phyloP scores from a whole-genome alignment of 495 filamentous ascomycete species.

The Letharia lupina region DNA sequence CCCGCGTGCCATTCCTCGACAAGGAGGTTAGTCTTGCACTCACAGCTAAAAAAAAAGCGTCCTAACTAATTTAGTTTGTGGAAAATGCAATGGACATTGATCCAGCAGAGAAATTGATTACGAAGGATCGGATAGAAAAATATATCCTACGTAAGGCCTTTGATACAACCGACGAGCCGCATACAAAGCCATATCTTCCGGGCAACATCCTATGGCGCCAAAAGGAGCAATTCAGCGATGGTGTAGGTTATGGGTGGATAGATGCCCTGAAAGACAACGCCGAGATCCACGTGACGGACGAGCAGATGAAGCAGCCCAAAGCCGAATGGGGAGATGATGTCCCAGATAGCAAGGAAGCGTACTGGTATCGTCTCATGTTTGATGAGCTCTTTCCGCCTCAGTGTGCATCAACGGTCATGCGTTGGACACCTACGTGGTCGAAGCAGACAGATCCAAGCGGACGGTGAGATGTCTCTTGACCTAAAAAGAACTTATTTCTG shows the following conservation, averaged over 20 bases:
- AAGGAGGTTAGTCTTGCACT: conserved; percentile 50
- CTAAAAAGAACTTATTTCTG: conserved; percentile 14
- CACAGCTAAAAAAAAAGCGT: background rate
- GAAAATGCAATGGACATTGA: conserved; percentile 87
- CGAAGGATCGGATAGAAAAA: conserved; percentile 84
- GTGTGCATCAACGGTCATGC: conserved; percentile 86
- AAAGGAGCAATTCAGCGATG: conserved; percentile 98
- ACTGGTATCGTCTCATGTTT: conserved; percentile 98
- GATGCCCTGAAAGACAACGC: conserved; percentile 92
- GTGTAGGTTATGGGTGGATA: conserved; percentile 98
- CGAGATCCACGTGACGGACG: conserved; percentile 78
- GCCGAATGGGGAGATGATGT: conserved; percentile 87
- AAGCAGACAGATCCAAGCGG: conserved; percentile 93
- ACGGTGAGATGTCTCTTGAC: conserved; percentile 48
- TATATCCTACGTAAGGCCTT: conserved; percentile 96
- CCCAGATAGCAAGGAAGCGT: conserved; percentile 95
- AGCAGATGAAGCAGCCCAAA: conserved; percentile 96
- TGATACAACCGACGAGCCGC: conserved; percentile 80
- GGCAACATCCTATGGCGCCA: conserved; percentile 94
- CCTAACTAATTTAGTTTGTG: conserved; percentile 61
- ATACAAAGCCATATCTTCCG: conserved; percentile 72
- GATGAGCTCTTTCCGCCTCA: conserved; percentile 94
- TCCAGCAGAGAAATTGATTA: conserved; percentile 91
- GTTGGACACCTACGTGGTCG: conserved; percentile 97
- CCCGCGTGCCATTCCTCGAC: conserved; percentile 95